A percentile compares a stretch with the other conserved stretches of the same genome.
phyloP scores from a whole-genome alignment of 352 stramenopile genomes.

The Chrysophaeum taylorii region DNA sequence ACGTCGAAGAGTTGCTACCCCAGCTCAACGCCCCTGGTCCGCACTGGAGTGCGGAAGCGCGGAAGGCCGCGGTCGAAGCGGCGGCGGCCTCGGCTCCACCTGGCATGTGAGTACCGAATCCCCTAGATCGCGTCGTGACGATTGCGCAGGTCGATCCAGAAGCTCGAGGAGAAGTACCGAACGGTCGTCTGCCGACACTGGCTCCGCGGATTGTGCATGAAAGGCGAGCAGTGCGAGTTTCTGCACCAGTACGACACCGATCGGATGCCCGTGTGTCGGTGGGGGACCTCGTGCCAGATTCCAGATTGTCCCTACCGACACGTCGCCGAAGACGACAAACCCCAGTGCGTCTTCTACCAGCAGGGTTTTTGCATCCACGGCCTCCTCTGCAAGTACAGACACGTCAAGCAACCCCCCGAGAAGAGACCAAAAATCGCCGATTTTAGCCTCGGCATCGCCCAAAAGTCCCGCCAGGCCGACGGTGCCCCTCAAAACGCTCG shows the following conservation, averaged over 20 bases:
- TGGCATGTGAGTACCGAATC: not conserved
- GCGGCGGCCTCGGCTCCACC: not conserved
- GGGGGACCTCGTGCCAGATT: conserved; percentile 89
- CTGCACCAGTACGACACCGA: conserved; percentile 89
- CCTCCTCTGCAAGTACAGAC: conserved; percentile 84
- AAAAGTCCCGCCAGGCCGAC: conserved; percentile 52
- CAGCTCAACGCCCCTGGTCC: not conserved
- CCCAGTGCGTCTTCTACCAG: conserved; percentile 94
- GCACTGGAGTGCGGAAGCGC: not conserved
- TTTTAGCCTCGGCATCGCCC: conserved; percentile 72
- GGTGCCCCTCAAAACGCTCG: not conserved
- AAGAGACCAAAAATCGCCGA: conserved; percentile 82
- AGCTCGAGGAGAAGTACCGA: conserved; percentile 31
- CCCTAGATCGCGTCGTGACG: too few relatives aligned
- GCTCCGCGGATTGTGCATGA: conserved; percentile 93
- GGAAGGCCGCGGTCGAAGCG: too few relatives aligned
- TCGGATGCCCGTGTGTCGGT: conserved; percentile 92
- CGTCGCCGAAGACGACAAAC: conserved; percentile 82
- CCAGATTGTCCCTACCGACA: conserved; percentile 87
- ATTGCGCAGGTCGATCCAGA: conserved; percentile 15
- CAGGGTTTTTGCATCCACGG: conserved; percentile 95
- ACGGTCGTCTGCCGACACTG: conserved; percentile 95
- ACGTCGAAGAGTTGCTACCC: not conserved
- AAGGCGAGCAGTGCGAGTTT: conserved; percentile 91
- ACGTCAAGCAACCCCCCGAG: conserved; percentile 78